Evolutionary conservation across 495 filamentous ascomycete species (phyloP).

Genomic region (Penicillium turbatum): DNA sequence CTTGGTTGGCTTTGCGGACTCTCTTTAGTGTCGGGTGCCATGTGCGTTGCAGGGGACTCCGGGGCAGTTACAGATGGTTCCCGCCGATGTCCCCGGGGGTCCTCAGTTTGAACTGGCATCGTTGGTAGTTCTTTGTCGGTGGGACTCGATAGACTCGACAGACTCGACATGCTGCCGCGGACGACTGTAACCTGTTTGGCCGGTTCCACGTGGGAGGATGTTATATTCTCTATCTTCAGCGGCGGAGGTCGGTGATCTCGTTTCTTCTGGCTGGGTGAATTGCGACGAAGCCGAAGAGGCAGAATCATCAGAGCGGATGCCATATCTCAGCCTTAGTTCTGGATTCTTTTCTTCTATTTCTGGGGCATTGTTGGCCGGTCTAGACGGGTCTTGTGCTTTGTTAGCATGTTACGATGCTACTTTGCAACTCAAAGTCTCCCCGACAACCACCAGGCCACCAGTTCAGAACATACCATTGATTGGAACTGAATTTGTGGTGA

Average conservation of each 20-base stretch:
- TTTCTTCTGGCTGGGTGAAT: neutral
- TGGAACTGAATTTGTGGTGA: neutral
- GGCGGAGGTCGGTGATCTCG: neutral
- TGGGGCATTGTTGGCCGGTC: neutral
- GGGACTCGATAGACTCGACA: neutral
- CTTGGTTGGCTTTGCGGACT: neutral
- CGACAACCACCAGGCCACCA: neutral
- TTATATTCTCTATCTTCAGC: neutral
- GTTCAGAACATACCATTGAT: neutral
- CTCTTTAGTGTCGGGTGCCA: neutral
- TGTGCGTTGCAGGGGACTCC: neutral
- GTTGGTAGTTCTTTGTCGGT: neutral
- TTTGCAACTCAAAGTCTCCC: neutral
- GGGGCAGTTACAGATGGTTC: neutral
- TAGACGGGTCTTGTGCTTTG: neutral
- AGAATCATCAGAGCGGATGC: neutral
- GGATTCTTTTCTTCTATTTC: neutral
- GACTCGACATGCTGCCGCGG: neutral
- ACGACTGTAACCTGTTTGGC: neutral
- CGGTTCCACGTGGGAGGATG: neutral
- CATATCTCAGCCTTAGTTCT: neutral
- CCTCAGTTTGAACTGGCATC: neutral
- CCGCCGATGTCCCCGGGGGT: neutral
- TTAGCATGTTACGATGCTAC: neutral
- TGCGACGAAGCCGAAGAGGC: neutral